Evolutionary conservation across 2,329 filamentous ascomycete species (phyloP).

Genomic region (Alternaria rosae): DNA sequence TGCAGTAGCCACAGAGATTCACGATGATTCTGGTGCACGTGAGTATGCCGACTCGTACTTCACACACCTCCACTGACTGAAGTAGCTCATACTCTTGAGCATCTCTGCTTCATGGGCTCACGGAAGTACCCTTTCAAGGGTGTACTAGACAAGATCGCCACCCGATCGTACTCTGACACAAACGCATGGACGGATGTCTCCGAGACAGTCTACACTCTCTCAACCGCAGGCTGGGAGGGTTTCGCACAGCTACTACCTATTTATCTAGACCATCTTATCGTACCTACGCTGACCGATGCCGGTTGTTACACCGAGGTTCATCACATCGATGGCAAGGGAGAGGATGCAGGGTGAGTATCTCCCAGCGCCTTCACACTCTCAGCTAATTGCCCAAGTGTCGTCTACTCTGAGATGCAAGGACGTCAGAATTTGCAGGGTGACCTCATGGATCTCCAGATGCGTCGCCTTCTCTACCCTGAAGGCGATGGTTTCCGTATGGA

Average conservation of each 20-base stretch:
- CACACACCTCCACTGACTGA: conserved; percentile 8
- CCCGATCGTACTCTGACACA: conserved; percentile 88
- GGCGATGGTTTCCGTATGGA: conserved; percentile 94
- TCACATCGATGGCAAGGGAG: conserved; percentile 89
- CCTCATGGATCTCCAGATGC: conserved; percentile 85
- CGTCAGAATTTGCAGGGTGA: conserved; percentile 85
- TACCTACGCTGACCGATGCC: conserved; percentile 91
- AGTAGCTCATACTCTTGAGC: conserved; percentile 59
- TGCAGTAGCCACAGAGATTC: conserved; percentile 93
- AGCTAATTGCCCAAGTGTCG: conserved; percentile 64
- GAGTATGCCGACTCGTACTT: conserved; percentile 13
- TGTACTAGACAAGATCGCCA: conserved; percentile 91
- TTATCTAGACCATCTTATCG: conserved; percentile 91
- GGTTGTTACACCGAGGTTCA: conserved; percentile 95
- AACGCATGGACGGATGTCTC: conserved; percentile 98
- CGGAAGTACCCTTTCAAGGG: conserved; percentile 95
- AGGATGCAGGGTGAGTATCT: conserved; percentile 74
- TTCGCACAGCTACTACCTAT: conserved; percentile 93
- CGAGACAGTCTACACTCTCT: conserved; percentile 93
- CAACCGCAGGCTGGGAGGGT: conserved; percentile 95
- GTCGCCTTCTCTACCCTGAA: conserved; percentile 83
- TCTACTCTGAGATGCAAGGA: conserved; percentile 99
- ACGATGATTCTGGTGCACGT: conserved; percentile 92
- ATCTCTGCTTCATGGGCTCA: conserved; percentile 72
- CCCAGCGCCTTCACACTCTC: background rate